Base-by-base conservation (phyloP, 1,284 basidiomycete species). In the Cryptococcus hybrid region DNA sequence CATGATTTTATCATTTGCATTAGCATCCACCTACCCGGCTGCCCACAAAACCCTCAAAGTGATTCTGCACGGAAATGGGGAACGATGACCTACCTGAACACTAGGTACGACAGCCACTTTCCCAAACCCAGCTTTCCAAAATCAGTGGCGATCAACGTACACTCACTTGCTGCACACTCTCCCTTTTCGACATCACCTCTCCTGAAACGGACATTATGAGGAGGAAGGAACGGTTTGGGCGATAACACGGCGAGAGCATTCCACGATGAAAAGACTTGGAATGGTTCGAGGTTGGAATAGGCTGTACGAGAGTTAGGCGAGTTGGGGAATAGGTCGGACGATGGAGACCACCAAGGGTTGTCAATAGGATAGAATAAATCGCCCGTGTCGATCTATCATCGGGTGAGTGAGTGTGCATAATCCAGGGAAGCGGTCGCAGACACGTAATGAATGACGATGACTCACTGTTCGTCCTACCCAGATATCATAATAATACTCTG, bases 321-420 rank as follows among this genome's bases (percentile, higher is more conserved):
- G 15, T 63, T 71, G n/a, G 62, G 56, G 56, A 79, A 75, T 8
- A 79, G 63, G 30, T 73, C 60, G 40, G 65, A 65, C 0, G 71
- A 75, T 0, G 78, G 75, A 2, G 66, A 58, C 77, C 76, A 78
- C 63, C 69, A 75, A 2, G 65, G 48, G 8, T 56, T 45, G 12
- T 65, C 56, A 52, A 79, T 78, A 2, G 76, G 74, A 61, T 79
- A 78, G 63, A 78, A 78, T 7, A 79, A 62, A 59, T 79, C 73
- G n/a, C 74, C 73, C 4, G 63, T 69, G 55, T 73, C 71, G 44
- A 74, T 71, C 72, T 75, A 53, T 24, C 15, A 6, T n/a, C 30
- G 45, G 3, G 51, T n/a, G n/a, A 42, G 51, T 18, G n/a, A 51
- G 6, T 30, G 18, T 12, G 18, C 24, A 4, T 30, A 7, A 40